Percentiles rank a stretch among this genome's conserved stretches.
These are phyloP conservation scores for Lodderomyces metapsilosis DNA, from an alignment of 1,139 yeast genomes.

Conservation along the genomic window DNA sequence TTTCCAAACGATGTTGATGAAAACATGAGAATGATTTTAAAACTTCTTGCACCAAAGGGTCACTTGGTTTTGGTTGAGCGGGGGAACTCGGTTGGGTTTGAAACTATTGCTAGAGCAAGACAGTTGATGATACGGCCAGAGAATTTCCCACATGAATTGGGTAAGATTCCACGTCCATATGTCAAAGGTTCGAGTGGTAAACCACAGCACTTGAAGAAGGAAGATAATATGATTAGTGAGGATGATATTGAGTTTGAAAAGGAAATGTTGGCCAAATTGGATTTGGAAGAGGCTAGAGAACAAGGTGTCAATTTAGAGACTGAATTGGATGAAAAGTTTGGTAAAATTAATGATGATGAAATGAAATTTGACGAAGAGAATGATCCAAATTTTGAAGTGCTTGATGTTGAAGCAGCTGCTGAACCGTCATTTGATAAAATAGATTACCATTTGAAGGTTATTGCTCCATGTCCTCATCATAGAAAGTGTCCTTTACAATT, in stretches of 20 bases:
- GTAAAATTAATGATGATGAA: constrained; percentile 43
- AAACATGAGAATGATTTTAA: constrained; percentile 59
- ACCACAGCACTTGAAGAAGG: constrained; percentile 32
- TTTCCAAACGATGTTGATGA: constrained; percentile 77
- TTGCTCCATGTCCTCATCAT: constrained; percentile 94
- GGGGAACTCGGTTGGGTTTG: constrained; percentile 89
- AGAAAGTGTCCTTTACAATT: constrained; percentile 82
- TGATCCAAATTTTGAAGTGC: constrained; percentile 38
- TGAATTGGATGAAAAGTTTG: constrained; percentile 29
- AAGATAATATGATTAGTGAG: constrained; percentile 36
- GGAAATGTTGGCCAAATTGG: constrained; percentile 27
- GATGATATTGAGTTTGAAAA: constrained; percentile 34
- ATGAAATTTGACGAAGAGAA: constrained; percentile 50
- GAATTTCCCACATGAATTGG: constrained; percentile 50
- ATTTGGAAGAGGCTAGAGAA: constrained; percentile 18
- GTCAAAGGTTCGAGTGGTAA: constrained; percentile 48
- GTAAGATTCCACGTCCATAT: constrained; percentile 74
- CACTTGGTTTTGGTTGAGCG: constrained; percentile 77
- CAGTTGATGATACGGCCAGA: constrained; percentile 88
- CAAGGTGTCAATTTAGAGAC: constrained; percentile 12
- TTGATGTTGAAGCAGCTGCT: constrained; percentile 15
- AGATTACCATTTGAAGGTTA: constrained; percentile 56
- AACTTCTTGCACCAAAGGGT: constrained; percentile 72
- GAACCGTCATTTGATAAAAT: constrained; percentile 21
- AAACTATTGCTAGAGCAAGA: constrained; percentile 84